Percentiles rank a stretch among this genome's conserved stretches.
These are phyloP conservation scores for Pontederia crassipes DNA, from an alignment of 176 grass and related monocot species.

Conservation along the genomic window DNA sequence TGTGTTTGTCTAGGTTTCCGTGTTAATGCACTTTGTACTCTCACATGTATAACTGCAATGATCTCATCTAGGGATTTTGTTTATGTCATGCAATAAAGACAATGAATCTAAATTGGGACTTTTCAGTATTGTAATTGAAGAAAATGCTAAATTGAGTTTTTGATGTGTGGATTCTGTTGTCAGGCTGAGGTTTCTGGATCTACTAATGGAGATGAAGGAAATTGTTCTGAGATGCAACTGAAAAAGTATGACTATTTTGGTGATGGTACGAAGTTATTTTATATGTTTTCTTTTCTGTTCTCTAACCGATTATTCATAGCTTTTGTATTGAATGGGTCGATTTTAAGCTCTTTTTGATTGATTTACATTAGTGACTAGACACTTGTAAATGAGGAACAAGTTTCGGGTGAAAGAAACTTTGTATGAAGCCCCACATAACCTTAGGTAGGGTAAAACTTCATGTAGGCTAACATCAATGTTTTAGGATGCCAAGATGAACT, in stretches of 20 bases:
- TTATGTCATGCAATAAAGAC: no score
- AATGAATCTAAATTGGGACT: slow-evolving; percentile 4
- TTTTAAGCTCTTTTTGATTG: not conserved
- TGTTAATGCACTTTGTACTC: no score
- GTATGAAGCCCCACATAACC: no score
- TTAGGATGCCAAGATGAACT: no score
- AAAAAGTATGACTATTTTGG: slow-evolving; percentile 90
- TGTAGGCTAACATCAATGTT: no score
- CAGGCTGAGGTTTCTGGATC: slow-evolving; percentile 81
- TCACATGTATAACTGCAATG: no score
- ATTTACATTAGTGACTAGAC: not conserved
- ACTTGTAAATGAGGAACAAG: no score
- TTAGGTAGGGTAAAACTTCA: no score
- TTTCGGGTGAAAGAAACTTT: no score
- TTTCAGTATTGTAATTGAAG: slow-evolving; percentile 5
- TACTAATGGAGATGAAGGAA: slow-evolving; percentile 47
- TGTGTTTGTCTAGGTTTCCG: no score
- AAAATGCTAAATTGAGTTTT: not conserved
- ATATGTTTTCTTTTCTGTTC: not conserved
- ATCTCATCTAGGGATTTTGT: no score
- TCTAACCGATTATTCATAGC: not conserved
- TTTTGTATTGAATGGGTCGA: not conserved
- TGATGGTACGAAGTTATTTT: slow-evolving; percentile 42
- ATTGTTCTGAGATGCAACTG: slow-evolving; percentile 41
- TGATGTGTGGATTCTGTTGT: slow-evolving; percentile 9